Evolutionary conservation across 139 green algal genomes (phyloP).

Genomic region (Picochlorum sp.): DNA sequence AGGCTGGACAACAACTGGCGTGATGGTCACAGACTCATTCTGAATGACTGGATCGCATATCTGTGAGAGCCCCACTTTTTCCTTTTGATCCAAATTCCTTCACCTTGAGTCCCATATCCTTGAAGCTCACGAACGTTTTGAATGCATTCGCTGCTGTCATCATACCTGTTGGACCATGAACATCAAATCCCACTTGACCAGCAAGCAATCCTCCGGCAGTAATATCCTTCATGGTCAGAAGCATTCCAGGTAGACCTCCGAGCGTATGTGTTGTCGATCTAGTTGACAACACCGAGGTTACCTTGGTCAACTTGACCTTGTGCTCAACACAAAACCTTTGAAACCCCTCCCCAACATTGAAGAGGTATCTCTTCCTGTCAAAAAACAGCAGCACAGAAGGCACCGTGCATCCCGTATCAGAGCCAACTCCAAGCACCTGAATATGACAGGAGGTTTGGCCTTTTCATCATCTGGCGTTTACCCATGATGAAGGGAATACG

Average conservation of each 20-base stretch:
- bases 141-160: constrained; percentile 34
- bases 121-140: constrained; percentile 36
- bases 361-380: constrained; percentile 79
- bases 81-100: constrained; percentile 21
- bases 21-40: constrained; percentile 37
- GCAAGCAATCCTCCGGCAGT: constrained; percentile 22
- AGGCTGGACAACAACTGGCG: constrained; percentile 22
- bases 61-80: background rate
- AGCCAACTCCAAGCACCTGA: constrained; percentile 42
- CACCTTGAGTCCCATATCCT: constrained; percentile 18
- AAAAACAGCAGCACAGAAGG: constrained; percentile 88
- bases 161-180: constrained; percentile 26
- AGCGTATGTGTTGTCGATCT: constrained; percentile 57
- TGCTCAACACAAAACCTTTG: constrained; percentile 81
- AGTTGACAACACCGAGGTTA: constrained; percentile 51
- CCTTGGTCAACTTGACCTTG: constrained; percentile 62
- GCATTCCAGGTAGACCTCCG: constrained; percentile 73
- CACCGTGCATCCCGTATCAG: constrained; percentile 54
- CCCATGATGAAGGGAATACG: constrained; percentile 9
- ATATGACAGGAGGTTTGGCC: constrained; percentile 36
- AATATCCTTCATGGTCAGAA: constrained; percentile 46
- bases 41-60: constrained; percentile 16
- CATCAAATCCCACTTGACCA: constrained; percentile 15
- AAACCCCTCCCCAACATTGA: constrained; percentile 93
- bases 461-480: constrained; percentile 12